Evolutionary conservation across 140 eudicot species (phyloP).

Genomic region (Cichorium intybus): DNA sequence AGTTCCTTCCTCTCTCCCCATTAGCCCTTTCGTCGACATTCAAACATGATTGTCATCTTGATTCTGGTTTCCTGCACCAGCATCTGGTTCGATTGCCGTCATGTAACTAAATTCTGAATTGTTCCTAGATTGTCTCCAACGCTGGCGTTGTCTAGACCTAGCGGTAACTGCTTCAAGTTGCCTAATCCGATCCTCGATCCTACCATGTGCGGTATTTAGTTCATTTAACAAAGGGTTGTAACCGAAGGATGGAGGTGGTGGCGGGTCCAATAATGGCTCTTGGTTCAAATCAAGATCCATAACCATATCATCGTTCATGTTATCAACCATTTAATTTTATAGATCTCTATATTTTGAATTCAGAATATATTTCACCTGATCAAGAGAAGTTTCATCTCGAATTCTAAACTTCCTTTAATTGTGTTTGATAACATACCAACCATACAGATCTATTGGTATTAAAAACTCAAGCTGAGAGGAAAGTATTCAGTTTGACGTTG

Average conservation of each 20-base stretch:
- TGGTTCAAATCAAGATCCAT: conserved; percentile 68
- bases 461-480: background rate
- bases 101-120: conserved; percentile 26
- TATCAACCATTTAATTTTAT: conserved; percentile 39
- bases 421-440: background rate
- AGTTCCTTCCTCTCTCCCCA: conserved; percentile 39
- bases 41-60: conserved; percentile 11
- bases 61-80: conserved; percentile 3
- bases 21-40: conserved; percentile 15
- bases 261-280: conserved; percentile 41
- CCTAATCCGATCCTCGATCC: conserved; percentile 57
- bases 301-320: no score
- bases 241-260: conserved; percentile 14
- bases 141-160: conserved; percentile 64
- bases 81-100: conserved; percentile 21
- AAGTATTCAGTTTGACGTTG: background rate
- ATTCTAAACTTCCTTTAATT: background rate
- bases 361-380: conserved; percentile 6
- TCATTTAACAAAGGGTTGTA: conserved; percentile 37
- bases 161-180: conserved; percentile 73
- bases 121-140: conserved; percentile 52
- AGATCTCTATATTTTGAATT: conserved; percentile 22
- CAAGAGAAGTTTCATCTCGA: background rate
- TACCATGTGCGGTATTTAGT: conserved; percentile 43
- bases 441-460: conserved; percentile 13